A percentile compares a stretch with the other conserved stretches of the same genome.
Evolutionary conservation across 2,329 filamentous ascomycete species (phyloP).

Genomic region (Huntiella omanensis): DNA sequence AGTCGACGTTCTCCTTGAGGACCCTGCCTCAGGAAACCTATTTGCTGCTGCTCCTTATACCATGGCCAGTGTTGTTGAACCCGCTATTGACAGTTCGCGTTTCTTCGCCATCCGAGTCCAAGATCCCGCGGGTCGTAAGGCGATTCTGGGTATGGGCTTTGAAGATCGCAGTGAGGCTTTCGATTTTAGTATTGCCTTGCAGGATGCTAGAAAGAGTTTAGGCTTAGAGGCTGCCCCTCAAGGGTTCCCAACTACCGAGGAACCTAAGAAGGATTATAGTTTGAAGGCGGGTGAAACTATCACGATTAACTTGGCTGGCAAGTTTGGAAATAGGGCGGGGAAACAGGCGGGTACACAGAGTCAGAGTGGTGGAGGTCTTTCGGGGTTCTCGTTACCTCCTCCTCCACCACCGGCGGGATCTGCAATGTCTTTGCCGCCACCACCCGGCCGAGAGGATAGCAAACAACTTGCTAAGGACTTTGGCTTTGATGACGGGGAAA

Average conservation of each 20-base stretch:
- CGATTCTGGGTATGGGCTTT: slow-evolving; percentile 67
- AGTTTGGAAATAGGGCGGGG: slow-evolving; percentile 21
- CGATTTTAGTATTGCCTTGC: slow-evolving; percentile 63
- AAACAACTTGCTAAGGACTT: slow-evolving; percentile 42
- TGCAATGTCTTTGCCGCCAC: slow-evolving; percentile 39
- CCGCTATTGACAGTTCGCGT: slow-evolving; percentile 58
- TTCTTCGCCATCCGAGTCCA: slow-evolving; percentile 75
- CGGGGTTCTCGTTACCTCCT: slow-evolving; percentile 44
- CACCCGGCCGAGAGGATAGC: slow-evolving; percentile 46
- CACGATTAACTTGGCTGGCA: slow-evolving; percentile 35
- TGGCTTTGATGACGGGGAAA: slow-evolving; percentile 75
- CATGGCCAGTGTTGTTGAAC: slow-evolving; percentile 45
- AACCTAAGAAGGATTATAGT: slow-evolving; percentile 57
- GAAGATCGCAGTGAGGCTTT: slow-evolving; percentile 75
- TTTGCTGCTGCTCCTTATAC: slow-evolving; percentile 76
- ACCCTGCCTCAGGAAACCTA: slow-evolving; percentile 49
- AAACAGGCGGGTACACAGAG: slow-evolving; percentile 9
- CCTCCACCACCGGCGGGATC: slow-evolving; percentile 37
- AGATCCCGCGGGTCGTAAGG: slow-evolving; percentile 56
- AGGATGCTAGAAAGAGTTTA: slow-evolving; percentile 55
- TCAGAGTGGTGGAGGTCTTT: slow-evolving; percentile 16
- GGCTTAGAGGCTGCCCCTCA: slow-evolving; percentile 33
- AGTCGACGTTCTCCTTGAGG: slow-evolving; percentile 63
- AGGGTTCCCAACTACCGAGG: slow-evolving; percentile 16
- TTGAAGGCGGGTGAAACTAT: slow-evolving; percentile 83